A percentile compares a stretch with the other conserved stretches of the same genome.
Evolutionary conservation across 2,329 filamentous ascomycete species (phyloP).

Genomic region (Cladosporium sp.): DNA sequence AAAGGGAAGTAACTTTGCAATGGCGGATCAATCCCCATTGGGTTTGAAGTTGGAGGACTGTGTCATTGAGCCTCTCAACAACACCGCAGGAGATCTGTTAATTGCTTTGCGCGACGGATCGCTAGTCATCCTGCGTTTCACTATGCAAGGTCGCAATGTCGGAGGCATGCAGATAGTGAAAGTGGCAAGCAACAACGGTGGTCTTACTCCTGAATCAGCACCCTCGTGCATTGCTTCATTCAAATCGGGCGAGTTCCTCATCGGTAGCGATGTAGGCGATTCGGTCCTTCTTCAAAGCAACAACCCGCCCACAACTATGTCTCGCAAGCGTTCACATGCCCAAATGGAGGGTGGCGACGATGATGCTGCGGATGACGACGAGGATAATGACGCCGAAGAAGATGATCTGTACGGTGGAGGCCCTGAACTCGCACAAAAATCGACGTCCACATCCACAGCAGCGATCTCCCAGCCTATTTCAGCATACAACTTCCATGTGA

Average conservation of each 20-base stretch:
- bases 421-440: constrained; percentile 43
- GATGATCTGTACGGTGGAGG: constrained; percentile 66
- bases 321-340: constrained; percentile 63
- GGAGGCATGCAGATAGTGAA: constrained; percentile 76
- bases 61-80: constrained; percentile 71
- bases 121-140: constrained; percentile 75
- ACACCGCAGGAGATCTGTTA: constrained; percentile 79
- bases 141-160: constrained; percentile 85
- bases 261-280: constrained; percentile 82
- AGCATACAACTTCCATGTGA: constrained; percentile 67
- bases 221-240: constrained; percentile 71
- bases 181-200: constrained; percentile 64
- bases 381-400: constrained; percentile 56
- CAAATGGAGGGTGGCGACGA: constrained; percentile 57
- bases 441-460: constrained; percentile 37
- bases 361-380: constrained; percentile 58
- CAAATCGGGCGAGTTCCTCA: constrained; percentile 60
- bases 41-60: constrained; percentile 79
- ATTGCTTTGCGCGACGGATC: constrained; percentile 75
- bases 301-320: constrained; percentile 60
- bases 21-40: constrained; percentile 82
- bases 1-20: constrained; percentile 76
- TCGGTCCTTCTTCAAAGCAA: constrained; percentile 81
- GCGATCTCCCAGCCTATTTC: constrained; percentile 57
- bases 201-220: constrained; percentile 59